A percentile compares a stretch with the other conserved stretches of the same genome.
Evolutionary conservation across 345 rosid genomes (phyloP).

Genomic region (Citrus sinensis): DVS_A1.0 CM039166.1:2435501-2436000

Average conservation of each 20-base stretch:
- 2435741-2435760: background rate
- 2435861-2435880: too few species aligned
- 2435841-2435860: too few species aligned
- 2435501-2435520: too few species aligned
- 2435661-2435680: constrained; percentile 74
- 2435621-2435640: constrained; percentile 94
- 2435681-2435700: constrained; percentile 84
- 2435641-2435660: constrained; percentile 90
- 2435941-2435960: too few species aligned
- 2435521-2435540: background rate
- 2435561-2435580: background rate
- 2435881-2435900: too few species aligned
- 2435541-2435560: background rate
- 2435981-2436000: too few species aligned
- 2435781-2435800: background rate
- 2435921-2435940: too few species aligned
- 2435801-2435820: constrained; percentile 59
- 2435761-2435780: background rate
- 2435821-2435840: constrained; percentile 41
- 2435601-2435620: constrained; percentile 66
- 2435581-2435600: background rate
- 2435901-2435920: too few species aligned
- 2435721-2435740: constrained; percentile 45
- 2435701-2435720: constrained; percentile 79
- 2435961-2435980: too few species aligned